phyloP scores from a whole-genome alignment of 495 filamentous ascomycete species.

The Penicillium cataractarum region DNA sequence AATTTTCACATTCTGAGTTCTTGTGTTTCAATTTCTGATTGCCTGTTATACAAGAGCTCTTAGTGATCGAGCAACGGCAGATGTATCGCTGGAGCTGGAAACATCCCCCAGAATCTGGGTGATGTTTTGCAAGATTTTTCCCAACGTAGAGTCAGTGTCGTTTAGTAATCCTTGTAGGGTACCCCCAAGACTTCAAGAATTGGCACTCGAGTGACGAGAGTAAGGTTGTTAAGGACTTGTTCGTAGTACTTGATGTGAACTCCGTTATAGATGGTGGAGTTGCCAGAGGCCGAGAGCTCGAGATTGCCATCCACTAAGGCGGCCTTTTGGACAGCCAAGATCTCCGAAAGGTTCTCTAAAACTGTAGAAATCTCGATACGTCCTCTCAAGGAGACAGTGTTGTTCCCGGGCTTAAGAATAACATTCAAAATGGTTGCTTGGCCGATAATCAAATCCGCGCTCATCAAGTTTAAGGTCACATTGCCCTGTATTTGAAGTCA shows the following conservation, averaged over 20 bases:
- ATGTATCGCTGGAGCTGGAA: conserved; percentile 4
- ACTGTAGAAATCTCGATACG: conserved; percentile 26
- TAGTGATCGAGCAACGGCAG: neutral
- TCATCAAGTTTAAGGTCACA: conserved; percentile 46
- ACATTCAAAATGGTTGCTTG: conserved; percentile 45
- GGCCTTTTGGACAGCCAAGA: conserved; percentile 35
- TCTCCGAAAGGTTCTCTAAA: conserved; percentile 37
- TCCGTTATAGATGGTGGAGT: conserved; percentile 46
- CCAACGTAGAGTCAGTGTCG: conserved; percentile 14
- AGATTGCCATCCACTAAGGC: conserved; percentile 42
- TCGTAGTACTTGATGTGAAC: conserved; percentile 49
- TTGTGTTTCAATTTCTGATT: neutral
- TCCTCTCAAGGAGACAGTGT: conserved; percentile 44
- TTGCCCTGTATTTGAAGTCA: conserved; percentile 35
- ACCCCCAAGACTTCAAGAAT: conserved; percentile 41
- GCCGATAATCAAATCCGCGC: conserved; percentile 43
- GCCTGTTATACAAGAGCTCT: conserved; percentile 1
- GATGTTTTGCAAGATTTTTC: conserved; percentile 13
- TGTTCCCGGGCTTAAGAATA: conserved; percentile 47
- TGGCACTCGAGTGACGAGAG: conserved; percentile 38
- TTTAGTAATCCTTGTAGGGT: conserved; percentile 21
- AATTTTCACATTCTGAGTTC: neutral
- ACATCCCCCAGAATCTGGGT: conserved; percentile 7
- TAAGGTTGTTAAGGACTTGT: conserved; percentile 46
- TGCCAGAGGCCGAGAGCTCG: conserved; percentile 44